These are phyloP conservation scores for Mycena albidolilacea DNA, from an alignment of 768 basidiomycete genomes.

Conservation along the genomic window DNA sequence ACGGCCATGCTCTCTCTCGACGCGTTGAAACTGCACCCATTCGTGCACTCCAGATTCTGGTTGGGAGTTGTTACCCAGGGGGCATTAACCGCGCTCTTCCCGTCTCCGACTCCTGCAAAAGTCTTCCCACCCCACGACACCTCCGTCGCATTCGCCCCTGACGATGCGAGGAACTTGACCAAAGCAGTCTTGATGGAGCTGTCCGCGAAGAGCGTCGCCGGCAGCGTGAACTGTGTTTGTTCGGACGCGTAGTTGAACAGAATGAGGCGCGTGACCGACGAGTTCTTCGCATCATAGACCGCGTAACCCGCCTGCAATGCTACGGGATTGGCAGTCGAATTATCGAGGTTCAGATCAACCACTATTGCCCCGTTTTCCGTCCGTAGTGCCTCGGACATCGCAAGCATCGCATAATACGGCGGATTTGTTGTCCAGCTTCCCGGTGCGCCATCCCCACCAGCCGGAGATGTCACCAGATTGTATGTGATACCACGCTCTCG, in stretches of 20 bases:
- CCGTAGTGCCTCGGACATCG: not conserved
- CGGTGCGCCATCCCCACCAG: not conserved
- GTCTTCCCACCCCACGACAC: not conserved
- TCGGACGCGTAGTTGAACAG: not conserved
- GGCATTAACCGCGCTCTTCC: not conserved
- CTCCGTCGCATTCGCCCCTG: not conserved
- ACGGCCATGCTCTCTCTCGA: not conserved
- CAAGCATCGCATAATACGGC: not conserved
- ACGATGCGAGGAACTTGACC: not conserved
- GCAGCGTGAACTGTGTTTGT: not conserved
- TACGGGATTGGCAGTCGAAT: not conserved
- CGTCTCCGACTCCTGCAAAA: not conserved
- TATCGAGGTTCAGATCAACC: not conserved
- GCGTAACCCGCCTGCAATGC: not conserved
- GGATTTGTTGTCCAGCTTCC: not conserved
- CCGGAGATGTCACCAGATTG: not conserved
- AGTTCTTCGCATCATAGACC: not conserved
- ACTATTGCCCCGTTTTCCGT: not conserved
- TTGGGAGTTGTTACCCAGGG: not conserved
- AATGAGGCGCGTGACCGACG: not conserved
- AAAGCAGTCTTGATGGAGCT: not conserved
- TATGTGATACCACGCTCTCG: slow-evolving; percentile 1
- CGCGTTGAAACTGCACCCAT: not conserved
- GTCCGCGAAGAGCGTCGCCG: not conserved
- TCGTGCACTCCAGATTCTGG: not conserved